phyloP scores from a whole-genome alignment of 139 green algal species.

The Nannochloris sp. region DNA sequence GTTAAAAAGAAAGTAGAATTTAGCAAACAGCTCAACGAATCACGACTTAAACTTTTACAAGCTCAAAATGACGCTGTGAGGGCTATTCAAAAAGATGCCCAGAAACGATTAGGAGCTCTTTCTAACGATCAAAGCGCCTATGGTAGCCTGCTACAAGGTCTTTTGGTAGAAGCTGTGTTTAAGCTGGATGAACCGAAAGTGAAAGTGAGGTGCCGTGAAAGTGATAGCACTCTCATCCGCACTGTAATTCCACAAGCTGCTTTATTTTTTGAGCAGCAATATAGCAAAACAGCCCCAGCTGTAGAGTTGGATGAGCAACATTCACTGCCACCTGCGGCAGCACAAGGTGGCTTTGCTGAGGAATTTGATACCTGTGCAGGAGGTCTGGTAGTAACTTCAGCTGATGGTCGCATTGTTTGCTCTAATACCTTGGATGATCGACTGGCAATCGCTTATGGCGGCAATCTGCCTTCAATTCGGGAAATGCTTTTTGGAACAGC shows the following conservation, averaged over 20 bases:
- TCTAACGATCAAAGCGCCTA: conserved; percentile 65
- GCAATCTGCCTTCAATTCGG: conserved; percentile 70
- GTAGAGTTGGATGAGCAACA: conserved; percentile 57
- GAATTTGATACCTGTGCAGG: conserved; percentile 59
- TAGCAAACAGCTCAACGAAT: conserved; percentile 94
- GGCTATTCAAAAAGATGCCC: conserved; percentile 46
- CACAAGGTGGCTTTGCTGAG: conserved; percentile 20
- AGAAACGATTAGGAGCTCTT: conserved; percentile 49
- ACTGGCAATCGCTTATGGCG: conserved; percentile 69
- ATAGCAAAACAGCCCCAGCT: conserved; percentile 37
- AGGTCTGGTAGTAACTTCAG: conserved; percentile 78
- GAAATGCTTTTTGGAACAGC: conserved; percentile 69
- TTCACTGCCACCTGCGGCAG: conserved; percentile 57
- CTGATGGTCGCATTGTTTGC: conserved; percentile 81
- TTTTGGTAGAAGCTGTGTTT: conserved; percentile 75
- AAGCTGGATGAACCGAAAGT: conserved; percentile 66
- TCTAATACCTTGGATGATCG: conserved; percentile 92
- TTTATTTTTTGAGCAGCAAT: conserved; percentile 27
- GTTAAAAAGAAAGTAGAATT: conserved; percentile 99
- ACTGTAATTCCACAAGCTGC: conserved; percentile 27
- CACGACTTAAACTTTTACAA: conserved; percentile 85
- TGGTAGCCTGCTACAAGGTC: conserved; percentile 69
- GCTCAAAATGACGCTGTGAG: conserved; percentile 81
- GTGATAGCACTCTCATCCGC: conserved; percentile 62
- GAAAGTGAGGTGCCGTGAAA: conserved; percentile 61